A percentile compares a stretch with the other conserved stretches of the same genome.
Evolutionary conservation across 495 filamentous ascomycete genomes (phyloP).

Genomic region (Arthonia radiata): DNA sequence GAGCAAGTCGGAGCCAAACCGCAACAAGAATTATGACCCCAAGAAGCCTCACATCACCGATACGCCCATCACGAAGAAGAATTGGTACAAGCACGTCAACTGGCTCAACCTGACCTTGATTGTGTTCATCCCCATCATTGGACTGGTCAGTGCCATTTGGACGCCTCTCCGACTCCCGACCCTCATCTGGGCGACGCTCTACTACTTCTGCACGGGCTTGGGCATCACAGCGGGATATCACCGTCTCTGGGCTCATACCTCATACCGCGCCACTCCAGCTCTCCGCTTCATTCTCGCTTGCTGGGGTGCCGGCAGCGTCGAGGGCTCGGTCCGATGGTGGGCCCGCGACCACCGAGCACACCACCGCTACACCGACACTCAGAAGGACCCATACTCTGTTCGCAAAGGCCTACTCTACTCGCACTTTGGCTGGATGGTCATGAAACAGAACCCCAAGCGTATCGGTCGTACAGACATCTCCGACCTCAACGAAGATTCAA

Average conservation of each 20-base stretch:
- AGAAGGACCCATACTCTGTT: slow-evolving; percentile 97
- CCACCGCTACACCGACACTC: slow-evolving; percentile 96
- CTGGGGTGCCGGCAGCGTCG: slow-evolving; percentile 80
- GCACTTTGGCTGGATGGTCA: slow-evolving; percentile 81
- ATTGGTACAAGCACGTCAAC: slow-evolving; percentile 96
- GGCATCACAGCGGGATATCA: slow-evolving; percentile 68
- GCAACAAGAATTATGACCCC: slow-evolving; percentile 17
- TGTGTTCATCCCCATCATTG: slow-evolving; percentile 55
- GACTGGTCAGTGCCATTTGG: slow-evolving; percentile 57
- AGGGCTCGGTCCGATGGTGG: slow-evolving; percentile 97
- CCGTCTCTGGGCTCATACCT: slow-evolving; percentile 83
- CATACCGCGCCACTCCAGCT: slow-evolving; percentile 71
- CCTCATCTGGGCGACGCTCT: slow-evolving; percentile 51
- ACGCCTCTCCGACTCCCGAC: slow-evolving; percentile 60
- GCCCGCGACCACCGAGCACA: slow-evolving; percentile 87
- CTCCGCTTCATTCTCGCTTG: slow-evolving; percentile 83
- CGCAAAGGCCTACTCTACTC: slow-evolving; percentile 95
- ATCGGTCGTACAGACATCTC: slow-evolving; percentile 94
- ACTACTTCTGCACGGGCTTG: slow-evolving; percentile 81
- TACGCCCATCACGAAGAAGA: slow-evolving; percentile 49
- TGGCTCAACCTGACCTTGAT: slow-evolving; percentile 76
- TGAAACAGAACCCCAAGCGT: slow-evolving; percentile 84
- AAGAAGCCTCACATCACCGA: slow-evolving; percentile 33
- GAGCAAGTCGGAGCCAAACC: slow-evolving; percentile 13
- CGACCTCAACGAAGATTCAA: slow-evolving; percentile 81